Evolutionary conservation across 306 rosid genomes (phyloP), one percentile per base, ranked within the genome.

Genomic region (Sindora glabra): DNA sequence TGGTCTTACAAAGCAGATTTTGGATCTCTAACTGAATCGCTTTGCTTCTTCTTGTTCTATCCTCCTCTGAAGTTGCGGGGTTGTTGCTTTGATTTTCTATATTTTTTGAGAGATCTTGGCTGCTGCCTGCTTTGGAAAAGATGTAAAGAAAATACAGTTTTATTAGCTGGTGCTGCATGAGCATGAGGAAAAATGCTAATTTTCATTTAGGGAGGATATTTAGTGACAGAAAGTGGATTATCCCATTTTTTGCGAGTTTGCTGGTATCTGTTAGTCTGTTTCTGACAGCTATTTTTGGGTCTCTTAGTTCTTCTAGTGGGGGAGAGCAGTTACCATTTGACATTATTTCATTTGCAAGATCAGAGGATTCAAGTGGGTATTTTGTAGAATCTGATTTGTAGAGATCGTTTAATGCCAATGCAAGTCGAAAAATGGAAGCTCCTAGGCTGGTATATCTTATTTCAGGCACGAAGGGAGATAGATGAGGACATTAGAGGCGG

Each of bases 401-500:
- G 63, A 72, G 73, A 52, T 53, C 81, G 51, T 26, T 39, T 21
- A 81, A 74, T 26, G 62, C 30, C 4, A 50, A 70, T 48, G 66
- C 32, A 68, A 56, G 18, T 58, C 34, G 18, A 12, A 64, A 67
- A 59, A 67, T 17, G 48, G 69, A 74, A 67, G 74, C 84, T 49
- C 90, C 99, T 33, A 89, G 94, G 70, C 78, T 92, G 40, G 97
- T 95, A 14, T 92, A 92, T 69, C 96, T 92, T 50, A 89, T 92
- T 62, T 92, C 99, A 0, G 99, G 99, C 21, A 89, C 99, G 5
- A 89, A 84, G 72, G 99, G 99, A 49, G 99, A 92, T 77, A 92
- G 90, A 73, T 89, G 90, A 89, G 97, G 80, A 92, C 99, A 51
- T 77, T 92, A 68, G 73, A 80, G 76, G 99, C 99, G 3, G 86